A percentile compares a stretch with the other conserved stretches of the same genome.
These are phyloP conservation scores for Termitomyces sp. DNA, from an alignment of 768 basidiomycete genomes.

Conservation along the genomic window DNA sequence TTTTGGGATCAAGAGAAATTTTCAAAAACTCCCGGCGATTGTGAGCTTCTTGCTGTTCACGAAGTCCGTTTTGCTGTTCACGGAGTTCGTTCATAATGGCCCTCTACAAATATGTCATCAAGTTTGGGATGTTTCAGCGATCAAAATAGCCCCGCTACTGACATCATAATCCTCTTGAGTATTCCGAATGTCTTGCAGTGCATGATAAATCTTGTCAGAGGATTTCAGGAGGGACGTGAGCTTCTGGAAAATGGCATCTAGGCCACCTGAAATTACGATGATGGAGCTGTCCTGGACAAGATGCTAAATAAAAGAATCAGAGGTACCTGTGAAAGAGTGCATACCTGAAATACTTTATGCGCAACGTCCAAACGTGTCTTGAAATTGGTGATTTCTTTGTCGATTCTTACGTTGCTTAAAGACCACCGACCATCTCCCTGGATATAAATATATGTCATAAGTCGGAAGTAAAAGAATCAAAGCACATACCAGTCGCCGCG, in stretches of 20 bases:
- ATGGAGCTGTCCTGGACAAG: conserved; percentile 12
- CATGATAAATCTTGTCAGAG: not conserved
- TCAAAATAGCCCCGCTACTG: not conserved
- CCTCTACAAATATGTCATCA: not conserved
- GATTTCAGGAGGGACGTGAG: not conserved
- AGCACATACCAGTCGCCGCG: conserved; percentile 1
- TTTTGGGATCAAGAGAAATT: not conserved
- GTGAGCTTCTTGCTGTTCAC: not conserved
- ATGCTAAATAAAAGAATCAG: not conserved
- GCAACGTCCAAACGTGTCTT: conserved; percentile 3
- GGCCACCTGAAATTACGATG: conserved; percentile 8
- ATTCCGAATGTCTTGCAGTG: not conserved
- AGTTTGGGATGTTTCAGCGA: not conserved
- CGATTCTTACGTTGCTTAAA: not conserved
- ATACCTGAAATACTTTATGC: conserved; percentile 9
- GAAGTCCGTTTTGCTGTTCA: not conserved
- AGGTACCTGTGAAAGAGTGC: not conserved
- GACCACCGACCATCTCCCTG: conserved; percentile 1
- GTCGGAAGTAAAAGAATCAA: not conserved
- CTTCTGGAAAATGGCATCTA: conserved; percentile 8
- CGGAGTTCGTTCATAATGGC: not conserved
- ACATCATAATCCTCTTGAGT: conserved; percentile 6
- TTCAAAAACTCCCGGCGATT: not conserved
- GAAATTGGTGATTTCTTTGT: conserved; percentile 12
- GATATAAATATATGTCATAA: not conserved